Evolutionary conservation across 106 monocot genomes (phyloP).

Genomic region (Dioscorea zingiberensis): DNA sequence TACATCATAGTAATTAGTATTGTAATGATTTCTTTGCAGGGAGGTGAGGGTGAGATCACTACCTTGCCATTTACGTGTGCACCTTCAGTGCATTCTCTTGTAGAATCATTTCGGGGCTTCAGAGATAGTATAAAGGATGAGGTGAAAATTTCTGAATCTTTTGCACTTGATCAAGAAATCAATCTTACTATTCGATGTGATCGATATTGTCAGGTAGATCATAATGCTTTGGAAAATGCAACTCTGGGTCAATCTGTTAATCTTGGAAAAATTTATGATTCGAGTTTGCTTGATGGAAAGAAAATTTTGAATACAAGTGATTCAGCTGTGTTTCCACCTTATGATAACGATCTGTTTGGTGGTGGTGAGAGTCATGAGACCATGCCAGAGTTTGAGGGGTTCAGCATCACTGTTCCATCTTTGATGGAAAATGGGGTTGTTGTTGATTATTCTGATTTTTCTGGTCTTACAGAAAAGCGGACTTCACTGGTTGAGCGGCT

Average conservation of each 20-base stretch:
- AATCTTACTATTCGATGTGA: neutral
- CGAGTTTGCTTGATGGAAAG: constrained; percentile 5
- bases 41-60: neutral
- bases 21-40: constrained; percentile 20
- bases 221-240: constrained; percentile 2
- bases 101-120: neutral
- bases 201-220: neutral
- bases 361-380: constrained; percentile 10
- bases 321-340: neutral
- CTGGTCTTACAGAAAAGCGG: constrained; percentile 24
- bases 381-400: constrained; percentile 50
- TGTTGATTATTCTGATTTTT: constrained; percentile 20
- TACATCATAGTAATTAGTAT: neutral
- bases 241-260: neutral
- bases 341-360: constrained; percentile 1
- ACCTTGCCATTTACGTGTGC: neutral
- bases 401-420: constrained; percentile 30
- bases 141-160: neutral
- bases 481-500: constrained; percentile 24
- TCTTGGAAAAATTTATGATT: constrained; percentile 1
- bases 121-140: neutral
- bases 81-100: constrained; percentile 1
- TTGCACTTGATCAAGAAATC: neutral
- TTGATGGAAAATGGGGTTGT: constrained; percentile 1
- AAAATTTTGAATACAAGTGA: constrained; percentile 6